These are phyloP conservation scores for Galeopsis tetrahit DNA, from an alignment of 257 asterid genomes.

Conservation along the genomic window DNA sequence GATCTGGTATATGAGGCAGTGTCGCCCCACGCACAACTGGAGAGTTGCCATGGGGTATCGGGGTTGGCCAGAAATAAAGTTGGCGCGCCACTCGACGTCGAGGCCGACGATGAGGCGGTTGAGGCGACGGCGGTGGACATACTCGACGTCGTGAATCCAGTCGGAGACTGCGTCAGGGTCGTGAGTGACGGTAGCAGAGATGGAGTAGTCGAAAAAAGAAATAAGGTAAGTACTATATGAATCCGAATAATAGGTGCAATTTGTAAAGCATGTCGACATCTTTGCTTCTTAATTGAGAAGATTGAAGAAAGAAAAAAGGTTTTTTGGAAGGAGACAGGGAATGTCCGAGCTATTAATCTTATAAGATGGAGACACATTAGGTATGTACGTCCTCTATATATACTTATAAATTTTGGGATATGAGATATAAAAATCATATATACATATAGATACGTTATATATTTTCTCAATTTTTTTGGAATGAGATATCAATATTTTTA, in stretches of 20 bases:
- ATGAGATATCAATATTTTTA: too few species aligned
- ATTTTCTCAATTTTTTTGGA: too few species aligned
- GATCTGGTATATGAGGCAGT: conserved; percentile 45
- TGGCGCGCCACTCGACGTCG: conserved; percentile 47
- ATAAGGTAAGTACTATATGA: conserved; percentile 12
- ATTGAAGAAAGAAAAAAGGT: too few species aligned
- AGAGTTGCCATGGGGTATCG: conserved; percentile 41
- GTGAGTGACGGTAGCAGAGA: conserved; percentile 34
- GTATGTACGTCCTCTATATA: too few species aligned
- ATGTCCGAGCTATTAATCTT: too few species aligned
- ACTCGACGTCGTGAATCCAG: conserved; percentile 25
- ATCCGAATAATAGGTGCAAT: not conserved
- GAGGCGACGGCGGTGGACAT: conserved; percentile 3
- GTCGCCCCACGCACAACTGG: conserved; percentile 41
- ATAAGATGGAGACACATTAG: too few species aligned
- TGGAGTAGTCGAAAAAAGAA: conserved; percentile 9
- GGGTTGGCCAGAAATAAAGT: not conserved
- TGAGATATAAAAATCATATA: too few species aligned
- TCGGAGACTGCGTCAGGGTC: not conserved
- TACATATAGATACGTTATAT: too few species aligned
- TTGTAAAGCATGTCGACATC: not conserved
- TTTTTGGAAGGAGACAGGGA: too few species aligned
- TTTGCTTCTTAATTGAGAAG: too few species aligned
- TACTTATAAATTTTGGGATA: too few species aligned
- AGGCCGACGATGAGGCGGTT: conserved; percentile 43